Conservation (phyloP, 23 red algal species). For the Gracilaria domingensis region DNA sequence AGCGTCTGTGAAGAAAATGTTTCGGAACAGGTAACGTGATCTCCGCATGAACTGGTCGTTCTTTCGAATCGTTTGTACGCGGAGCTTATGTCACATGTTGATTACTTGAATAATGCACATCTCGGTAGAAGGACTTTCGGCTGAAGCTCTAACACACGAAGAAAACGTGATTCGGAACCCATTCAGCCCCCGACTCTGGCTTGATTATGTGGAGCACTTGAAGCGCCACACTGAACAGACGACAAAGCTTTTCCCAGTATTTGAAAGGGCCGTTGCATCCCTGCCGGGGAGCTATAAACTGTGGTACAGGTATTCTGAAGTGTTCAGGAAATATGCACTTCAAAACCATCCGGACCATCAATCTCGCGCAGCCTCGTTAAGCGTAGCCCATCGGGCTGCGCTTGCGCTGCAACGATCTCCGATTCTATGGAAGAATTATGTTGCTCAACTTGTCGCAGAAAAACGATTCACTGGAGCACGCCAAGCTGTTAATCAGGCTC, state of each 20-base stretch:
- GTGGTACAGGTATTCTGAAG: constrained; percentile 71
- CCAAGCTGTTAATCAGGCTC: constrained; percentile 59
- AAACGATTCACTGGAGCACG: constrained; percentile 57
- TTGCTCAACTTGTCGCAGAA: constrained; percentile 36
- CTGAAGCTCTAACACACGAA: constrained; percentile 40
- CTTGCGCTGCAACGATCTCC: constrained; percentile 48
- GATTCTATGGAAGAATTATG: constrained; percentile 71
- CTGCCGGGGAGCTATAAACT: constrained; percentile 90
- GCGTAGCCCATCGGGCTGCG: constrained; percentile 43
- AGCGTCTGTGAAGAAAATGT: too few species aligned
- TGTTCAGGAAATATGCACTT: constrained; percentile 48
- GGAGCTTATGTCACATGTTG: not conserved
- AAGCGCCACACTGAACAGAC: not conserved
- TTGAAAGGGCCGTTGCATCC: constrained; percentile 81
- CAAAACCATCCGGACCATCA: constrained; percentile 69
- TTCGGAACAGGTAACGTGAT: too few species aligned
- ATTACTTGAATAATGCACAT: constrained; percentile 3
- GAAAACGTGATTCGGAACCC: constrained; percentile 44
- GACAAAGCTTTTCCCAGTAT: constrained; percentile 60
- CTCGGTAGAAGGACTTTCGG: not conserved
- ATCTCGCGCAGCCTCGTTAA: constrained; percentile 40
- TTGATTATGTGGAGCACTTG: constrained; percentile 53
- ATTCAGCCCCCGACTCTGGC: constrained; percentile 48
- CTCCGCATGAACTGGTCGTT: too few species aligned
- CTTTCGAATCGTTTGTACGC: not conserved